phyloP scores from a whole-genome alignment of 495 filamentous ascomycete genomes.

The Parmelia sp. region DNA sequence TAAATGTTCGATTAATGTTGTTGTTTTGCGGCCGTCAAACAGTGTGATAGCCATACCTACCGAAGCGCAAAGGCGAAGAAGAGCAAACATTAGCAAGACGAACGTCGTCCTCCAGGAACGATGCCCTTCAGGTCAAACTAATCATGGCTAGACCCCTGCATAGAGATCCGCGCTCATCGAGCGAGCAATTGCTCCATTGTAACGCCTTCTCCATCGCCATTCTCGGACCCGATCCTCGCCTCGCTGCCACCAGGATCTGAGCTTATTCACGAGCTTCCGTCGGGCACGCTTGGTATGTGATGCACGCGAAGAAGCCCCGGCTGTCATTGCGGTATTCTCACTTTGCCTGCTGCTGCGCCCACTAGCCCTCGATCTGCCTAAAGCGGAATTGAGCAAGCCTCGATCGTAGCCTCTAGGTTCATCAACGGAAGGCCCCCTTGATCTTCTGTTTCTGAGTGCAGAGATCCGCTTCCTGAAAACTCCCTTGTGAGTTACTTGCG shows the following conservation, averaged over 20 bases:
- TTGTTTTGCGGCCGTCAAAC: not conserved
- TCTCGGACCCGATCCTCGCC: conserved; percentile 20
- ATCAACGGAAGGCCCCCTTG: conserved; percentile 18
- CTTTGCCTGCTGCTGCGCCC: conserved; percentile 24
- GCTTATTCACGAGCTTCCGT: conserved; percentile 19
- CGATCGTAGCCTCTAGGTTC: conserved; percentile 20
- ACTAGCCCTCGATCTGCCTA: conserved; percentile 19
- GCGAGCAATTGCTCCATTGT: conserved; percentile 9
- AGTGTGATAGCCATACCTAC: not conserved
- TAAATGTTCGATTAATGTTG: not conserved
- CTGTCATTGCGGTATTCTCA: conserved; percentile 12
- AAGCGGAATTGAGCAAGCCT: conserved; percentile 18
- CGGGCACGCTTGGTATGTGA: conserved; percentile 4
- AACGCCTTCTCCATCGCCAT: conserved; percentile 20
- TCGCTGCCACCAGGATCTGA: conserved; percentile 24
- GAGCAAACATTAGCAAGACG: not conserved
- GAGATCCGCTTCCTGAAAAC: conserved; percentile 28
- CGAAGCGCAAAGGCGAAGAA: not conserved
- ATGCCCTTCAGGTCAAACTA: not conserved
- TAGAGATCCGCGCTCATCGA: conserved; percentile 15
- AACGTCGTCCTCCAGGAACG: not conserved
- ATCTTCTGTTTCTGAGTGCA: conserved; percentile 21
- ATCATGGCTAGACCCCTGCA: conserved; percentile 1
- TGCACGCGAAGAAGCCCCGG: conserved; percentile 5
- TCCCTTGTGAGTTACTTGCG: conserved; percentile 20